Percentiles rank a stretch among this genome's conserved stretches.
These are phyloP conservation scores for Candida neerlandica DNA, from an alignment of 1,139 yeast genomes.

Conservation along the genomic window DNA sequence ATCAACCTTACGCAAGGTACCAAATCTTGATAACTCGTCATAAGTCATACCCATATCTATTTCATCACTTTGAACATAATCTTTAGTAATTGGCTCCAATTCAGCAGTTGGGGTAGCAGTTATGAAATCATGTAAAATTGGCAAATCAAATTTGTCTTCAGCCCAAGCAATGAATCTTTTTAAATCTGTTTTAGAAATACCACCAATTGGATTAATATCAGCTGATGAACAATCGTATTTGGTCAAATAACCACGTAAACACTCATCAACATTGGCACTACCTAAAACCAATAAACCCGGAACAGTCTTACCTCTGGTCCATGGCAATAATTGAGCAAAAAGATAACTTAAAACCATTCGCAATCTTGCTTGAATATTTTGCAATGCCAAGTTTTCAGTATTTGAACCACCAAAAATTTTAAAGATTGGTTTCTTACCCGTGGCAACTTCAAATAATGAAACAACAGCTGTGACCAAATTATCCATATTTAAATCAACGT, in stretches of 20 bases:
- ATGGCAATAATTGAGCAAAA: conserved; percentile 92
- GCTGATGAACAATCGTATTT: conserved; percentile 97
- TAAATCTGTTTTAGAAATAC: conserved; percentile 90
- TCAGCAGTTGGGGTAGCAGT: conserved; percentile 98
- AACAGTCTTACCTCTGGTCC: conserved; percentile 71
- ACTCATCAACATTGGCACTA: conserved; percentile 97
- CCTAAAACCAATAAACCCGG: conserved; percentile 91
- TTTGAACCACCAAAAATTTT: conserved; percentile 92
- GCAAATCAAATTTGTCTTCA: conserved; percentile 64
- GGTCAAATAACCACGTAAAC: conserved; percentile 91
- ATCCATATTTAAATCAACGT: conserved; percentile 91
- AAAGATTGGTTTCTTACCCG: conserved; percentile 86
- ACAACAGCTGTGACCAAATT: conserved; percentile 73
- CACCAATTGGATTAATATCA: conserved; percentile 96
- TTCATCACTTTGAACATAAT: conserved; percentile 94
- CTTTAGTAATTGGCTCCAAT: conserved; percentile 89
- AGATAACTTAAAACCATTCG: conserved; percentile 93
- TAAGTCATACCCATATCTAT: conserved; percentile 98
- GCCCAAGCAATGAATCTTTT: conserved; percentile 86
- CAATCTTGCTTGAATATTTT: conserved; percentile 92
- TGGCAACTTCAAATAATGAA: conserved; percentile 78
- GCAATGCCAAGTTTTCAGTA: conserved; percentile 89
- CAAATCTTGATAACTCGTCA: conserved; percentile 88
- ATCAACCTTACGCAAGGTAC: conserved; percentile 86
- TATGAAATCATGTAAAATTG: conserved; percentile 74